A percentile compares a stretch with the other conserved stretches of the same genome.
These are phyloP conservation scores for Rhizopogon vesiculosus DNA, from an alignment of 768 basidiomycete genomes.

Conservation along the genomic window DNA sequence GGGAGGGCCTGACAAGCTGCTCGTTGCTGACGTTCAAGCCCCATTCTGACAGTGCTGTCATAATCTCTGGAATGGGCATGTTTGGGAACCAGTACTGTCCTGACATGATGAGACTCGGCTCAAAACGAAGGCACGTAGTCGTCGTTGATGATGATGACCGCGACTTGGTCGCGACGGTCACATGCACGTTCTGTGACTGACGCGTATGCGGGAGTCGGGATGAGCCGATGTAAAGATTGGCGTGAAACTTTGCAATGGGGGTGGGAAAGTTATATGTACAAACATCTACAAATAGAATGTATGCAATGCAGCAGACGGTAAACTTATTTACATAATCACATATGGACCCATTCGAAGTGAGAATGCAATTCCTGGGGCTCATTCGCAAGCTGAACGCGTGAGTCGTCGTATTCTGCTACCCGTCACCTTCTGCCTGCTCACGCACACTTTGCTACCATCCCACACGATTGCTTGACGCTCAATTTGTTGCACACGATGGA, in stretches of 20 bases:
- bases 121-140: no score
- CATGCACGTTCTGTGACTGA: no score
- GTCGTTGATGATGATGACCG: no score
- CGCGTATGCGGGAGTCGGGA: no score
- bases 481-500: not conserved
- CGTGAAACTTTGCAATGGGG: no score
- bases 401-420: constrained; percentile 2
- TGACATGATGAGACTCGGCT: constrained; percentile 12
- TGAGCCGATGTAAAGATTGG: no score
- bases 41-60: constrained; percentile 62
- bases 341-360: no score
- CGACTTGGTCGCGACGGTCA: no score
- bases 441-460: not conserved
- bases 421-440: not conserved
- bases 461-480: not conserved
- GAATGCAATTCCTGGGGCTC: constrained; percentile 62
- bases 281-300: no score
- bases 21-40: constrained; percentile 61
- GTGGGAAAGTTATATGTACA: no score
- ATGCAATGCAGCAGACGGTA: no score
- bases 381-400: constrained; percentile 65
- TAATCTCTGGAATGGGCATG: constrained; percentile 61
- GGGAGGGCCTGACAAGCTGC: constrained; percentile 61
- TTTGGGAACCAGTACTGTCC: constrained; percentile 58
- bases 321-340: no score